phyloP scores from a whole-genome alignment of 139 green algal species.

The Picochlorum sp. region DNA sequence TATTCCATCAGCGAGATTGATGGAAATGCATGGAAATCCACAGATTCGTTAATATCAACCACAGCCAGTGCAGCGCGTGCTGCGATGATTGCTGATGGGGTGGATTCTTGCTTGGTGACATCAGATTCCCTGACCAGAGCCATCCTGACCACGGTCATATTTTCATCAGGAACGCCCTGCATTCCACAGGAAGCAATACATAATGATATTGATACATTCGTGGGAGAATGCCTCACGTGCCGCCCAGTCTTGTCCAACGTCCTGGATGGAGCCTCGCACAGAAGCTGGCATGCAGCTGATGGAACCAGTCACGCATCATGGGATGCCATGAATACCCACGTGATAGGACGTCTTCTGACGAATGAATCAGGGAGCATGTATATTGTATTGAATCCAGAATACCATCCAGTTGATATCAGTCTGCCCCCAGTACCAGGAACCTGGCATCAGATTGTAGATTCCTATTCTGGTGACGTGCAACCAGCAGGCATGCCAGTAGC shows the following conservation, averaged over 20 bases:
- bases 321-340: background rate
- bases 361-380: background rate
- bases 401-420: background rate
- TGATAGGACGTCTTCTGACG: background rate
- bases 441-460: background rate
- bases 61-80: slow-evolving; percentile 3
- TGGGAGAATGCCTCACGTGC: background rate
- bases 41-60: slow-evolving; percentile 24
- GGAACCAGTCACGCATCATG: background rate
- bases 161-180: slow-evolving; percentile 26
- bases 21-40: background rate
- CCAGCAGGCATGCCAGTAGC: too few species aligned
- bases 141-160: slow-evolving; percentile 28
- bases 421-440: background rate
- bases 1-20: background rate
- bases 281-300: background rate
- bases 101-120: background rate
- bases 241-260: background rate
- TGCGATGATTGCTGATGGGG: background rate
- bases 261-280: background rate
- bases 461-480: background rate
- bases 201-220: background rate
- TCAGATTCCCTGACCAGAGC: slow-evolving; percentile 23
- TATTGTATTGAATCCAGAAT: background rate
- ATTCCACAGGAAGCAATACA: background rate